Conservation (phyloP, 306 rosid species). For the Rosa lucieae region DNA sequence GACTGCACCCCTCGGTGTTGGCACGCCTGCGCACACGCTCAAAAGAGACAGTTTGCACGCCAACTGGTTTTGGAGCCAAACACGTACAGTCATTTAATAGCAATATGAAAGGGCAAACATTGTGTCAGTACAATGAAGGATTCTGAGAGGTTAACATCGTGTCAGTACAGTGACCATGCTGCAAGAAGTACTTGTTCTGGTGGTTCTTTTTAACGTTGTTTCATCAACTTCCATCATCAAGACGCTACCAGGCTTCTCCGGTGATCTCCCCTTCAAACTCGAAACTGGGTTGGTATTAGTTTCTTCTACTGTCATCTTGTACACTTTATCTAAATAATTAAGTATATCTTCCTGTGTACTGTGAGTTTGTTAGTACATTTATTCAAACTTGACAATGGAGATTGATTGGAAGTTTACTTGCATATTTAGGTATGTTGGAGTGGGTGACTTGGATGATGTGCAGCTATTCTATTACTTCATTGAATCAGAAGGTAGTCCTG, state of each 20-base stretch:
- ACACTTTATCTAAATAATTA: not conserved
- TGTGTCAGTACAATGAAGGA: too few relatives aligned
- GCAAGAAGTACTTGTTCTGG: not conserved
- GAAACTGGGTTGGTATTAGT: constrained; percentile 25
- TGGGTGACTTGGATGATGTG: constrained; percentile 32
- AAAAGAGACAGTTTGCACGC: too few relatives aligned
- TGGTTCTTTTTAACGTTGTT: not conserved
- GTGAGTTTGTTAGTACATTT: too few relatives aligned
- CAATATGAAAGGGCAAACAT: too few relatives aligned
- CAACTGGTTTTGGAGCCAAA: too few relatives aligned
- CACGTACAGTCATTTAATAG: too few relatives aligned
- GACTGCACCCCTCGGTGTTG: too few relatives aligned
- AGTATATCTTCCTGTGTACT: not conserved
- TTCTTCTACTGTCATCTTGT: not conserved
- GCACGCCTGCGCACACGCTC: too few relatives aligned
- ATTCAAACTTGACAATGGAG: not conserved
- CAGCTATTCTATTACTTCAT: constrained; percentile 48
- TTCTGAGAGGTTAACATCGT: not conserved
- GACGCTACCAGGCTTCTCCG: constrained; percentile 4
- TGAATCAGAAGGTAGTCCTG: constrained; percentile 30
- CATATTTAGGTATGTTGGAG: constrained; percentile 33
- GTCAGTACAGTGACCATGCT: not conserved
- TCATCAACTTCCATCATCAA: not conserved
- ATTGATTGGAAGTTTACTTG: too few relatives aligned
- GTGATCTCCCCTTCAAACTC: constrained; percentile 23